Conservation (phyloP, 306 rosid genomes). For the Cucurbita ficifolia region DNA sequence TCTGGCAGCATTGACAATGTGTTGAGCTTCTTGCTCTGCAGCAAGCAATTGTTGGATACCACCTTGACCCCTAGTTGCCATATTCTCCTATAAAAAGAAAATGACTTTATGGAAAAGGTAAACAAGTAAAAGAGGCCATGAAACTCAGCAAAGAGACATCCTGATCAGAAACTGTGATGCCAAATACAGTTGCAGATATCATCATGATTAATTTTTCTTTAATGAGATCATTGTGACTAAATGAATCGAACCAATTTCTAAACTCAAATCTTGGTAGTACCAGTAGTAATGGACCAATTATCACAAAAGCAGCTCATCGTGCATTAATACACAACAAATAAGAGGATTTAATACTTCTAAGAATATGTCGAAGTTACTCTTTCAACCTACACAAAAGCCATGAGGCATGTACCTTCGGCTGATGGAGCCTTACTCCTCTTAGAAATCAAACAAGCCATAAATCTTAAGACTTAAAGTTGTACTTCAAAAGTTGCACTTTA, state of each 20-base stretch:
- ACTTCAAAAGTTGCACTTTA: neutral
- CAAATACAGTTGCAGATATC: neutral
- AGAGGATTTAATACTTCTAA: neutral
- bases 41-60: conserved; percentile 94
- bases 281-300: neutral
- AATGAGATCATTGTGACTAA: neutral
- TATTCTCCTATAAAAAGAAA: conserved; percentile 20
- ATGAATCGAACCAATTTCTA: neutral
- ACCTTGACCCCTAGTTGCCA: conserved; percentile 89
- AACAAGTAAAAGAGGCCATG: neutral
- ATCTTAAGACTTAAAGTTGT: neutral
- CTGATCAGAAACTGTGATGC: neutral
- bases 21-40: conserved; percentile 96
- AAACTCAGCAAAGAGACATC: neutral
- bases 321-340: neutral
- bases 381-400: neutral
- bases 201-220: neutral
- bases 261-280: neutral
- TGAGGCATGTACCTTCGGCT: neutral
- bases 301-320: neutral
- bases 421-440: neutral
- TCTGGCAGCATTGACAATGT: conserved; percentile 82
- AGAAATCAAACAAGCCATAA: neutral
- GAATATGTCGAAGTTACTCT: neutral
- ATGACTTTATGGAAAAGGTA: no score